These are phyloP conservation scores for Floccularia luteovirens DNA, from an alignment of 768 basidiomycete species.

Conservation along the genomic window DNA sequence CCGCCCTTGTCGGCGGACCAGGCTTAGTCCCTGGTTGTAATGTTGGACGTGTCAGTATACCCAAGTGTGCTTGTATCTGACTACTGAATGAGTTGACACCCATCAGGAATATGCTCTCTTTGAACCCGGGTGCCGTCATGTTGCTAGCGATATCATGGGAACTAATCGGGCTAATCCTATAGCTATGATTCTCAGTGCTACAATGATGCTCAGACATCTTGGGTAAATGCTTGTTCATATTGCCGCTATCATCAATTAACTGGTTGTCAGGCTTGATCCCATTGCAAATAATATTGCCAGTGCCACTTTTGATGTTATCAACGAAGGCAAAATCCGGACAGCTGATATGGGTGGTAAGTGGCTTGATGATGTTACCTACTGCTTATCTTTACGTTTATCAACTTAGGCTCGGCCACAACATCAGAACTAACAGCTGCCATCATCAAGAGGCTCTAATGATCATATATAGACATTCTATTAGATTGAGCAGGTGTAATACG, in stretches of 20 bases:
- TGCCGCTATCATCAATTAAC: constrained; percentile 3
- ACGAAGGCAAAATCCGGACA: constrained; percentile 81
- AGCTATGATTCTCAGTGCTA: constrained; percentile 94
- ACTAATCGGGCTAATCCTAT: constrained; percentile 95
- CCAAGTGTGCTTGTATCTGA: neutral
- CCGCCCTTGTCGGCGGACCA: constrained; percentile 96
- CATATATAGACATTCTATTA: neutral
- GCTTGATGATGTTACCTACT: constrained; percentile 1
- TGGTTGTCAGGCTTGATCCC: constrained; percentile 60
- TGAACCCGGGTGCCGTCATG: constrained; percentile 96
- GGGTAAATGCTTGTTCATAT: constrained; percentile 38
- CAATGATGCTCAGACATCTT: constrained; percentile 96
- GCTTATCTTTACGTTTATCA: constrained; percentile 6
- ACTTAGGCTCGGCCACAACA: constrained; percentile 75
- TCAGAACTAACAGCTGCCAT: constrained; percentile 93
- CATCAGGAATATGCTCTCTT: constrained; percentile 91
- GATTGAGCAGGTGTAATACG: neutral
- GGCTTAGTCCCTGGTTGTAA: constrained; percentile 98
- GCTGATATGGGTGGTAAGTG: constrained; percentile 90
- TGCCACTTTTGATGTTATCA: constrained; percentile 90
- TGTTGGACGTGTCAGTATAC: constrained; percentile 71
- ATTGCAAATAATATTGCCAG: constrained; percentile 92
- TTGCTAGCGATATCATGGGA: constrained; percentile 94
- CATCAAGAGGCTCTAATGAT: constrained; percentile 63
- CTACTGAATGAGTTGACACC: constrained; percentile 8